Percentiles rank a stretch among this genome's conserved stretches.
phyloP scores from a whole-genome alignment of 169 alveolate species.

The Perkinsus olseni region DNA sequence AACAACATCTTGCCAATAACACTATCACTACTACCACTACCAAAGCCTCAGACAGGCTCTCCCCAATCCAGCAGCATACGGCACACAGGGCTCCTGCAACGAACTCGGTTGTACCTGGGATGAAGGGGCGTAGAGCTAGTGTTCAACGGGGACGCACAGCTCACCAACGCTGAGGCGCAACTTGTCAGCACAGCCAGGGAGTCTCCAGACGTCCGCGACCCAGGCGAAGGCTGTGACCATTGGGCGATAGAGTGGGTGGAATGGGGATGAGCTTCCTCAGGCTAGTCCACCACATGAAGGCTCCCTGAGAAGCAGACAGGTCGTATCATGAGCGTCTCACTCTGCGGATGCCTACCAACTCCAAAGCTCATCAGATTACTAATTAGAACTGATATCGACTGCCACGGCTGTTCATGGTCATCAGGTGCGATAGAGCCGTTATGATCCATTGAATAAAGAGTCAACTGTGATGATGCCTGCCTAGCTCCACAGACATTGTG shows the following conservation, averaged over 20 bases:
- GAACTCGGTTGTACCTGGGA: background rate
- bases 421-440: too few species aligned
- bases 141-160: background rate
- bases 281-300: background rate
- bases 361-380: background rate
- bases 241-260: background rate
- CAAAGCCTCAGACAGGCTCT: background rate
- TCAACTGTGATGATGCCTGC: too few species aligned
- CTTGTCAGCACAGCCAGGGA: background rate
- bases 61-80: background rate
- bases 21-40: background rate
- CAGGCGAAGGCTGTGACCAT: background rate
- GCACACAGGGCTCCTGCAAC: background rate
- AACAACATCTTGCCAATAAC: background rate
- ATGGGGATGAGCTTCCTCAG: background rate
- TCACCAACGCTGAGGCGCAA: background rate
- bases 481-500: too few species aligned
- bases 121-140: background rate
- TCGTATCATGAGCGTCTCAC: background rate
- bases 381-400: background rate
- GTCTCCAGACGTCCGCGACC: background rate
- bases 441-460: too few species aligned
- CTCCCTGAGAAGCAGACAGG: background rate
- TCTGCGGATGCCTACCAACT: background rate
- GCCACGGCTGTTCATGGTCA: too few species aligned